Conservation (phyloP, 163 green algal genomes). For the Scenedesmus sp. region DNA sequence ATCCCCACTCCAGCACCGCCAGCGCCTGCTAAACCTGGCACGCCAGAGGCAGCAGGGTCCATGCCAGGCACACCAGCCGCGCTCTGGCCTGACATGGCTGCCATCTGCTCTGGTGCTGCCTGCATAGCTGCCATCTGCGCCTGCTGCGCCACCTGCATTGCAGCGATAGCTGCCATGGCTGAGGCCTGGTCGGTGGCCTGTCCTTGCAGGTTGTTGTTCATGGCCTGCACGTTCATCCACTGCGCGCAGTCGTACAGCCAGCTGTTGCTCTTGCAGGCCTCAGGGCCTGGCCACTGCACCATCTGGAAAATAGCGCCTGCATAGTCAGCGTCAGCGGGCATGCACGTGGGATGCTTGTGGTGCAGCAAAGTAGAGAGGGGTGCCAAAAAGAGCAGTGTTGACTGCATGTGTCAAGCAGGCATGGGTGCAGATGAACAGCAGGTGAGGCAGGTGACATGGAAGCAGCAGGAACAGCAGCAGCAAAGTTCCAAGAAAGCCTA, state of each 20-base stretch:
- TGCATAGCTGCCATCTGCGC: background rate
- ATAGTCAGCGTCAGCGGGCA: background rate
- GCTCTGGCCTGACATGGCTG: background rate
- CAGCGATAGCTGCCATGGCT: constrained; percentile 22
- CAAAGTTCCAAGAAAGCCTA: background rate
- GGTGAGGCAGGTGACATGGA: background rate
- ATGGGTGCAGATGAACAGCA: background rate
- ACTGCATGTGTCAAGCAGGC: background rate
- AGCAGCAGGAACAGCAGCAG: background rate
- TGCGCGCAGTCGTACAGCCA: constrained; percentile 51
- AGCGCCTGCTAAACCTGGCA: background rate
- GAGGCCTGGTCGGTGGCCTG: constrained; percentile 26
- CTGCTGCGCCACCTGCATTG: constrained; percentile 11
- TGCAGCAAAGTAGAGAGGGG: background rate
- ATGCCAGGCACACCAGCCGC: background rate
- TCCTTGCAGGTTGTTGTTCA: constrained; percentile 11
- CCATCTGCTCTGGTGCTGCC: constrained; percentile 20
- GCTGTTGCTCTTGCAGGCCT: constrained; percentile 24
- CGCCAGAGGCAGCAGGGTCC: too few species aligned
- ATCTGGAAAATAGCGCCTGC: constrained; percentile 27
- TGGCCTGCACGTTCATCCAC: constrained; percentile 19
- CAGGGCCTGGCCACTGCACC: constrained; percentile 38
- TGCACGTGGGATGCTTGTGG: background rate
- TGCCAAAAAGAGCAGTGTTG: background rate
- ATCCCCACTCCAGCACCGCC: background rate